Evolutionary conservation across 192 early-diverging fungal genomes (phyloP).

Genomic region (Podila epicladia): DNA sequence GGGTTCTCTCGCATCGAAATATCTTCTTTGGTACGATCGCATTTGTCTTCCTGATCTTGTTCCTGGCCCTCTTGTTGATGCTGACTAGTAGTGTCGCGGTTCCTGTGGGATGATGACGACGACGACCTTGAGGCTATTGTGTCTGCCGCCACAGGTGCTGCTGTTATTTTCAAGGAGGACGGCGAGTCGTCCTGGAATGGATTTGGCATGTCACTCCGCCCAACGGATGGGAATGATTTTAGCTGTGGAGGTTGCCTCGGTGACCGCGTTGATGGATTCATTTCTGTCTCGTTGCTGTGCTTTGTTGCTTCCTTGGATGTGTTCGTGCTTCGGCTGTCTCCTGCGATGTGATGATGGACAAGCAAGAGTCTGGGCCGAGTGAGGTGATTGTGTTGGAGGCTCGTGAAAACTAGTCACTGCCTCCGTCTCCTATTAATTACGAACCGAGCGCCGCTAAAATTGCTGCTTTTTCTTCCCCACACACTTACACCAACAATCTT

Average conservation of each 20-base stretch:
- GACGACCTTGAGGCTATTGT: constrained; percentile 11
- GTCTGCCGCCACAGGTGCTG: constrained; percentile 15
- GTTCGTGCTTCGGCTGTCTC: background rate
- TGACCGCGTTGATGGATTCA: background rate
- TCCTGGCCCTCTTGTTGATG: background rate
- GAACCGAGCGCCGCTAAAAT: too few species aligned
- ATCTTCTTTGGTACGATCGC: constrained; percentile 1
- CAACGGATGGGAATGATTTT: background rate
- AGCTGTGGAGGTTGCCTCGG: background rate
- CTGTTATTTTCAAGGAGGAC: background rate
- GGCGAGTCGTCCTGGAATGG: background rate
- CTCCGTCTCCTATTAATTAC: too few species aligned
- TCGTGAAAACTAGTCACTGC: background rate
- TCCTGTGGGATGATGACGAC: background rate
- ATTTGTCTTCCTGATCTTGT: background rate
- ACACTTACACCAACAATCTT: background rate
- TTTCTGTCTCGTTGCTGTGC: background rate
- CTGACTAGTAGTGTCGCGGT: background rate
- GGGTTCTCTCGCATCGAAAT: constrained; percentile 8
- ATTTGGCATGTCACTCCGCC: constrained; percentile 1
- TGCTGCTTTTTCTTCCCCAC: background rate
- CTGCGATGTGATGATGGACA: background rate
- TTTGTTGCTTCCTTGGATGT: background rate
- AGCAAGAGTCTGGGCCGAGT: background rate
- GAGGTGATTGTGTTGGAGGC: constrained; percentile 16